Conservation (phyloP, 164 flowering plant species). For the Chimonanthus praecox region DNA sequence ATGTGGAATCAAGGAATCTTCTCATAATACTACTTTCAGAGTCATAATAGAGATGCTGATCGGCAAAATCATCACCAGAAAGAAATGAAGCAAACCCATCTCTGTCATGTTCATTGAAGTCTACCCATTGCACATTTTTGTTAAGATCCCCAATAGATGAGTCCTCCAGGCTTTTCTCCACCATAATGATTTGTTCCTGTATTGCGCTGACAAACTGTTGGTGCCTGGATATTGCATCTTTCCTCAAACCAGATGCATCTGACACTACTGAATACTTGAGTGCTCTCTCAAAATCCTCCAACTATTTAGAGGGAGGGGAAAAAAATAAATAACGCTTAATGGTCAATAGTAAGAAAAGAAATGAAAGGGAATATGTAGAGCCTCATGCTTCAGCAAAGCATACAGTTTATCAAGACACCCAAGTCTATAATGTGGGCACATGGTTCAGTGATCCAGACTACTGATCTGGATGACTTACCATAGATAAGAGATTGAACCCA, state of each 20-base stretch:
- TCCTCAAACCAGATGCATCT: constrained; percentile 22
- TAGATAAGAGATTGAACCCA: not conserved
- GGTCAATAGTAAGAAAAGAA: not conserved
- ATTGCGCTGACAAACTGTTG: constrained; percentile 45
- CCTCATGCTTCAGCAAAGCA: not conserved
- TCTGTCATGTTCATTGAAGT: constrained; percentile 40
- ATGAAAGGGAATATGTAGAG: not conserved
- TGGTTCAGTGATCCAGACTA: not conserved
- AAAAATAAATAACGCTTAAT: not conserved
- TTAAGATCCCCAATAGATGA: constrained; percentile 18
- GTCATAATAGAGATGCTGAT: constrained; percentile 13
- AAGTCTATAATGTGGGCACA: not conserved
- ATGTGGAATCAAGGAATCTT: constrained; percentile 33
- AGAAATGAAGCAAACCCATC: constrained; percentile 49
- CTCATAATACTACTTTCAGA: constrained; percentile 24
- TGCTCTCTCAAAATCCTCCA: constrained; percentile 56
- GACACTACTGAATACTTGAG: constrained; percentile 21
- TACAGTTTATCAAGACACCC: not conserved
- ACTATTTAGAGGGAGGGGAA: constrained; percentile 20
- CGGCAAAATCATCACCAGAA: constrained; percentile 28
- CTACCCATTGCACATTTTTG: constrained; percentile 23
- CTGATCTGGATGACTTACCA: not conserved
- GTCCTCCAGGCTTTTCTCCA: constrained; percentile 29
- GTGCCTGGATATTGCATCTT: constrained; percentile 33
- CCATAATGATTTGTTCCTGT: constrained; percentile 35